phyloP scores from a whole-genome alignment of 2,329 filamentous ascomycete genomes.

The Colletotrichum tamarilloi region DNA sequence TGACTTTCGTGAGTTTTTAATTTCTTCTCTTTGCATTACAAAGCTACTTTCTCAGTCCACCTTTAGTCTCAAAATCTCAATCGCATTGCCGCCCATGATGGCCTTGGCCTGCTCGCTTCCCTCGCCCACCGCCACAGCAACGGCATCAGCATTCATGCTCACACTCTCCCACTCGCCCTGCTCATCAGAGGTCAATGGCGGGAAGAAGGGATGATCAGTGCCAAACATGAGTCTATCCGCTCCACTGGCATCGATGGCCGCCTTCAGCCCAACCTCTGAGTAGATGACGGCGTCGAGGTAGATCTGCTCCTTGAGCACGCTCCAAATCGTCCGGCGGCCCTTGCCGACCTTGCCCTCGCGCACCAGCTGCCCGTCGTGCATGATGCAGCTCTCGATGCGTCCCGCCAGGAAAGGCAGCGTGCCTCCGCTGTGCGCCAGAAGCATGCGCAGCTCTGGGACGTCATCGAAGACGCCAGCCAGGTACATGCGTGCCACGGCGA shows the following conservation, averaged over 20 bases:
- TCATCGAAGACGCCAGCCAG: slow-evolving; percentile 87
- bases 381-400: slow-evolving; percentile 86
- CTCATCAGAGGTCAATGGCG: slow-evolving; percentile 73
- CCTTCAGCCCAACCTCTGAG: slow-evolving; percentile 77
- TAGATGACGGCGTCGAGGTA: slow-evolving; percentile 91
- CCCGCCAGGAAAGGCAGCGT: slow-evolving; percentile 91
- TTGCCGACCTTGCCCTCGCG: slow-evolving; percentile 66
- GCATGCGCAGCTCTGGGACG: slow-evolving; percentile 74
- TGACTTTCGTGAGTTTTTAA: neutral
- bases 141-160: slow-evolving; percentile 61
- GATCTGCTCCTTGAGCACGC: slow-evolving; percentile 76
- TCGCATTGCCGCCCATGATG: slow-evolving; percentile 71
- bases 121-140: slow-evolving; percentile 61
- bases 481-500: slow-evolving; percentile 88
- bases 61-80: slow-evolving; percentile 55
- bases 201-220: slow-evolving; percentile 87
- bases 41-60: neutral
- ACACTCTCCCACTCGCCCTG: slow-evolving; percentile 78
- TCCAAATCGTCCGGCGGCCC: slow-evolving; percentile 63
- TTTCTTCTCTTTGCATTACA: neutral
- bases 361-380: slow-evolving; percentile 82
- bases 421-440: slow-evolving; percentile 89
- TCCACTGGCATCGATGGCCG: slow-evolving; percentile 74
- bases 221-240: slow-evolving; percentile 81
- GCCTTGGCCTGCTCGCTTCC: slow-evolving; percentile 58